Evolutionary conservation across 2,329 filamentous ascomycete species (phyloP).

Genomic region (Lachnum nothofagi): DNA sequence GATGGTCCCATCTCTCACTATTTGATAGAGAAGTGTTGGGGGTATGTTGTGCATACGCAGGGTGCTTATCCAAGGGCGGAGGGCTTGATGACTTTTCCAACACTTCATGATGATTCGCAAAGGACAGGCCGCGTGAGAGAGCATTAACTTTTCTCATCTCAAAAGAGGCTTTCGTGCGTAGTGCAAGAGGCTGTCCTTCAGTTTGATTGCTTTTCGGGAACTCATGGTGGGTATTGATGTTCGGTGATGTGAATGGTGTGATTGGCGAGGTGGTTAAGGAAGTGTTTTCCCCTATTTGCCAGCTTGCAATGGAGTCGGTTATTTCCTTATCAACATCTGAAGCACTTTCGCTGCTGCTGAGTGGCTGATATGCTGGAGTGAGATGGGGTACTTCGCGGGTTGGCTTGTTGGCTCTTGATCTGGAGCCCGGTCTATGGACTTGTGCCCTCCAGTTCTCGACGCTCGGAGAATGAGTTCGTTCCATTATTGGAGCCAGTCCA

Average conservation of each 20-base stretch:
- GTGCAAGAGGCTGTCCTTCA: conserved; percentile 11
- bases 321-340: conserved; percentile 13
- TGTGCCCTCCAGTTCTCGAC: conserved; percentile 23
- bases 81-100: neutral
- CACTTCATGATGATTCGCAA: neutral
- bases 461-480: conserved; percentile 10
- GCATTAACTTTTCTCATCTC: neutral
- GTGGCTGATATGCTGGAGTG: neutral
- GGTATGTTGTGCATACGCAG: neutral
- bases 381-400: conserved; percentile 5
- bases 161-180: conserved; percentile 3
- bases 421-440: conserved; percentile 1
- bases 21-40: neutral
- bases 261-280: conserved; percentile 7
- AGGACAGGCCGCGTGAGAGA: neutral
- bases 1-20: neutral
- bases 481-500: conserved; percentile 16
- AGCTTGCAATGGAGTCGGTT: conserved; percentile 9
- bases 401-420: conserved; percentile 2
- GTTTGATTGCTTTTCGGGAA: conserved; percentile 12
- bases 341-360: conserved; percentile 6
- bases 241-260: conserved; percentile 13
- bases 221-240: conserved; percentile 12
- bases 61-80: neutral
- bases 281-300: conserved; percentile 8